These are phyloP conservation scores for Microsporum audouinii DNA, from an alignment of 2,329 filamentous ascomycete species.

Conservation along the genomic window DNA sequence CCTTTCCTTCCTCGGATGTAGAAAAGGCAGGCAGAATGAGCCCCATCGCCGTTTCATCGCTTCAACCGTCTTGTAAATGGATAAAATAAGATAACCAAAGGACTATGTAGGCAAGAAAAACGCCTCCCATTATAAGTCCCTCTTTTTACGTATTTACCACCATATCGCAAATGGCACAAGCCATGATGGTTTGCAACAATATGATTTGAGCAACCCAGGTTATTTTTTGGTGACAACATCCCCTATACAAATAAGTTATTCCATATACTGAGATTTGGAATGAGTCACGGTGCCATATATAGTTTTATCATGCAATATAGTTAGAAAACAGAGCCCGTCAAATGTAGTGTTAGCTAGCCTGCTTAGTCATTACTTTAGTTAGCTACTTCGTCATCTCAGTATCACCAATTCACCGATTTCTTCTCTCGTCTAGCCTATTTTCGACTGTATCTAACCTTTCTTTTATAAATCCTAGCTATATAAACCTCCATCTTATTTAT, in stretches of 20 bases:
- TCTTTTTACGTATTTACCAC: too few relatives aligned
- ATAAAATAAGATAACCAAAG: background rate
- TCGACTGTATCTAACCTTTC: too few relatives aligned
- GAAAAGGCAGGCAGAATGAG: background rate
- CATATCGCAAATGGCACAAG: background rate
- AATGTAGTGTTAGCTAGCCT: background rate
- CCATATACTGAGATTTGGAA: background rate
- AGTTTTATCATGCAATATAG: background rate
- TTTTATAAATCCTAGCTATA: too few relatives aligned
- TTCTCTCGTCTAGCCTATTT: too few relatives aligned
- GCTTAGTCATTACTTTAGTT: too few relatives aligned
- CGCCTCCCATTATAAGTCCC: background rate
- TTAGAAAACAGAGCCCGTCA: background rate
- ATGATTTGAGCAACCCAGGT: background rate
- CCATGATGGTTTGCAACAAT: background rate
- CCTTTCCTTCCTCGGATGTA: background rate
- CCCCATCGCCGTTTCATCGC: background rate
- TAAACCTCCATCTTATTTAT: too few relatives aligned
- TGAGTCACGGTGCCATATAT: background rate
- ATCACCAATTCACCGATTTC: too few relatives aligned
- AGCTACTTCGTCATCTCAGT: too few relatives aligned
- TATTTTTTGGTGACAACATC: background rate
- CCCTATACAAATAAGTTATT: background rate
- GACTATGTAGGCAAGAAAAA: background rate
- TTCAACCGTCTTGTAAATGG: background rate